Conservation (phyloP, 441 rosid species). For the Populus trichocarpa region DNA sequence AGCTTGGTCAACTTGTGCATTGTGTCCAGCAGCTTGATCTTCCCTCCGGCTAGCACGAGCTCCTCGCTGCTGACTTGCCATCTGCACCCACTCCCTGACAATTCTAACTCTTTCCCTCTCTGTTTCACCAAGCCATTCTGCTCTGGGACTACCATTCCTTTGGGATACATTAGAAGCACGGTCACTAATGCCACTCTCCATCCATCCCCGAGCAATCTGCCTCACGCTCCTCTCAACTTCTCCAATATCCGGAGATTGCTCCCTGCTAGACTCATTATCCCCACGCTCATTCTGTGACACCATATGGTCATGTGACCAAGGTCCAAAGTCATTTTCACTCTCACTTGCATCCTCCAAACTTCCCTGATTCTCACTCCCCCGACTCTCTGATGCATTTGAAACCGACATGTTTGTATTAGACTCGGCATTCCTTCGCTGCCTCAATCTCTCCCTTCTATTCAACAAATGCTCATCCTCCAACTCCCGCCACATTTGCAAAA, state of each 20-base stretch:
- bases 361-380: constrained; percentile 9
- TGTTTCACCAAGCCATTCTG: constrained; percentile 93
- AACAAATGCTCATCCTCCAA: constrained; percentile 82
- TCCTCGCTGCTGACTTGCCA: constrained; percentile 84
- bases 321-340: no score
- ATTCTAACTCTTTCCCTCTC: constrained; percentile 97
- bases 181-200: constrained; percentile 76
- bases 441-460: constrained; percentile 69
- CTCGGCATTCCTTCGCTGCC: constrained; percentile 57
- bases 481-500: constrained; percentile 92
- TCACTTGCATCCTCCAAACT: no score
- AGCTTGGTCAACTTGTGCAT: constrained; percentile 46
- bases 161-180: constrained; percentile 56
- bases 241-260: constrained; percentile 89
- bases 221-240: constrained; percentile 94
- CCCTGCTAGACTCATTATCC: constrained; percentile 34
- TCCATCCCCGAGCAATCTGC: constrained; percentile 91
- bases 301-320: no score
- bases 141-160: constrained; percentile 58
- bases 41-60: constrained; percentile 58
- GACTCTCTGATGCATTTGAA: constrained; percentile 48
- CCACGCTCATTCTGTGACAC: no score
- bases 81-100: constrained; percentile 88
- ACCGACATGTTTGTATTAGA: constrained; percentile 42
- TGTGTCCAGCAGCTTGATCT: constrained; percentile 41